phyloP scores from a whole-genome alignment of 2,329 filamentous ascomycete genomes.

The Ambrosiella cleistominuta region DNA sequence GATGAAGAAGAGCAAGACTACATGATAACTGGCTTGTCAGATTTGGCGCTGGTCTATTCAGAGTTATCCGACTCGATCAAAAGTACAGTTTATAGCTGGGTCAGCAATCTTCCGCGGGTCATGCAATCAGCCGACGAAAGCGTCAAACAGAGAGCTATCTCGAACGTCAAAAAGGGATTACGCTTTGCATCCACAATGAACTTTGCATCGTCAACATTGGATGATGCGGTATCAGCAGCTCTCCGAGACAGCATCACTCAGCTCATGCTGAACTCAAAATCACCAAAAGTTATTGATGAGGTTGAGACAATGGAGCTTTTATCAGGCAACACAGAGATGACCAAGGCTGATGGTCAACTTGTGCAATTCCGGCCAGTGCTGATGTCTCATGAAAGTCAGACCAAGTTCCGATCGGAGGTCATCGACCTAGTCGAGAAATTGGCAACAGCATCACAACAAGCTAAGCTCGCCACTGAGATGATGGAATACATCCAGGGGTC shows the following conservation, averaged over 20 bases:
- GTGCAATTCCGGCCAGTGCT: conserved; percentile 41
- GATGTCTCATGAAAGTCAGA: conserved; percentile 47
- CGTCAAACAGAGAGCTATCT: conserved; percentile 54
- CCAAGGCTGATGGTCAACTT: not conserved
- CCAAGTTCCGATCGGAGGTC: conserved; percentile 39
- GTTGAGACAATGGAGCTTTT: conserved; percentile 14
- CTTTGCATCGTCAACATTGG: conserved; percentile 46
- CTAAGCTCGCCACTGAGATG: conserved; percentile 46
- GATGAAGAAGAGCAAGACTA: conserved; percentile 19
- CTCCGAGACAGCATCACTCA: conserved; percentile 55
- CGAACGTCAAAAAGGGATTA: conserved; percentile 59
- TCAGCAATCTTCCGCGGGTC: conserved; percentile 58
- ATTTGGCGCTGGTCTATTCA: conserved; percentile 44
- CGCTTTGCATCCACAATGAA: conserved; percentile 45
- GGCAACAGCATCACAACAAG: conserved; percentile 39
- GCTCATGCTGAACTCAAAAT: conserved; percentile 16
- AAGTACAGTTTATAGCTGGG: conserved; percentile 61
- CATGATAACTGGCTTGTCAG: conserved; percentile 34
- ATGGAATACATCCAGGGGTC: conserved; percentile 42
- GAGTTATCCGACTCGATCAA: conserved; percentile 48
- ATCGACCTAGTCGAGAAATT: conserved; percentile 37
- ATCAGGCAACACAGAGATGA: conserved; percentile 1
- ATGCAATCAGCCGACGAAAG: conserved; percentile 74
- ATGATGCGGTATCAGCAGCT: conserved; percentile 47
- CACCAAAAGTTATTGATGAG: conserved; percentile 20